These are phyloP conservation scores for Colletotrichum sp. DNA, from an alignment of 2,329 filamentous ascomycete species.

Conservation along the genomic window DNA sequence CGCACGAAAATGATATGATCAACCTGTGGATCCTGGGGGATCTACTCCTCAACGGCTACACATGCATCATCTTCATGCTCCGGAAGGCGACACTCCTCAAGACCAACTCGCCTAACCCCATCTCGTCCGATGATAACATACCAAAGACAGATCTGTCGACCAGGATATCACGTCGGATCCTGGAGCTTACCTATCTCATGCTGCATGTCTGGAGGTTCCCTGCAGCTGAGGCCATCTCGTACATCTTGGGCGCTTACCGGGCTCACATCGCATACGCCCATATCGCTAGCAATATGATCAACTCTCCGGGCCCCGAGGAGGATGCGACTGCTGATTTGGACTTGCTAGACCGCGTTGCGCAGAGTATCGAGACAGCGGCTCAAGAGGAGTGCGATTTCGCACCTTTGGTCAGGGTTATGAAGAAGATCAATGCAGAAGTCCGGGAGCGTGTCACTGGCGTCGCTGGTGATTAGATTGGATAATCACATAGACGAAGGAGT, in stretches of 20 bases:
- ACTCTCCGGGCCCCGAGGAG: not conserved
- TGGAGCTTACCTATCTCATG: conserved; percentile 4
- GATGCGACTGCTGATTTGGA: not conserved
- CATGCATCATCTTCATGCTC: conserved; percentile 38
- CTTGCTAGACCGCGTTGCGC: not conserved
- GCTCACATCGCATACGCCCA: conserved; percentile 1
- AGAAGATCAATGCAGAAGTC: not conserved
- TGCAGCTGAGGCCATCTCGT: not conserved
- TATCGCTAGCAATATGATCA: not conserved
- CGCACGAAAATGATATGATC: conserved; percentile 19
- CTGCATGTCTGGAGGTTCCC: not conserved
- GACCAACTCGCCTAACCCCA: not conserved
- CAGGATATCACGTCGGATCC: not conserved
- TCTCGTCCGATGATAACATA: not conserved
- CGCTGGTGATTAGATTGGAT: not conserved
- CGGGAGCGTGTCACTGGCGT: not conserved
- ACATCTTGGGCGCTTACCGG: not conserved
- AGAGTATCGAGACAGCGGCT: not conserved
- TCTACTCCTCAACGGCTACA: conserved; percentile 31
- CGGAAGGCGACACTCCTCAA: conserved; percentile 27
- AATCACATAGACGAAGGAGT: fast-evolving
- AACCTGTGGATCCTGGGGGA: conserved; percentile 31
- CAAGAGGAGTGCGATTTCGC: conserved; percentile 1
- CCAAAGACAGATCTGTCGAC: not conserved
- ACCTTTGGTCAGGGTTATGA: not conserved